Evolutionary conservation across 208 protist genomes (phyloP).

Genomic region (Leishmania turanica): DNA sequence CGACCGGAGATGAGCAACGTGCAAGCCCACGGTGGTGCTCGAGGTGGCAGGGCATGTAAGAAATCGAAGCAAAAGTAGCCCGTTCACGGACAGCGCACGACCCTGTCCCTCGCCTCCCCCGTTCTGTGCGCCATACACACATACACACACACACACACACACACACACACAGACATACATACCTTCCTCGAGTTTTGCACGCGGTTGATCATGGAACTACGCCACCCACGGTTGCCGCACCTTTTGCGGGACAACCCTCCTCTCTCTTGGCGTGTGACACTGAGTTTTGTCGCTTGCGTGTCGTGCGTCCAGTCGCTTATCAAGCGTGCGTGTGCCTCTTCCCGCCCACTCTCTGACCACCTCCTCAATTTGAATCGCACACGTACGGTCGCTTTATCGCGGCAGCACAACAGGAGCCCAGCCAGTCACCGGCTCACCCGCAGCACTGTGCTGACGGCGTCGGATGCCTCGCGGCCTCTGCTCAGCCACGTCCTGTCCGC

Average conservation of each 20-base stretch:
- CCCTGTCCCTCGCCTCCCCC: not conserved
- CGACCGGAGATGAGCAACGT: constrained; percentile 38
- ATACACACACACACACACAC: too few species aligned
- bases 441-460: not conserved
- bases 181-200: not conserved
- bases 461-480: not conserved
- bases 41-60: constrained; percentile 7
- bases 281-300: not conserved
- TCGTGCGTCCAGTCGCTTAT: not conserved
- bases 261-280: not conserved
- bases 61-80: constrained; percentile 3
- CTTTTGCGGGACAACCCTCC: not conserved
- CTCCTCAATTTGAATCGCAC: not conserved
- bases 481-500: not conserved
- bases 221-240: not conserved
- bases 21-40: constrained; percentile 4
- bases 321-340: not conserved
- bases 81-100: not conserved
- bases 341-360: not conserved
- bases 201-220: not conserved
- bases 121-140: not conserved
- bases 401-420: not conserved
- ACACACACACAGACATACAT: not conserved
- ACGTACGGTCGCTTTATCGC: not conserved
- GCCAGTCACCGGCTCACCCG: not conserved